Evolutionary conservation across 805 yeast genomes (phyloP).

Genomic region (Spathaspora arborariae): DNA sequence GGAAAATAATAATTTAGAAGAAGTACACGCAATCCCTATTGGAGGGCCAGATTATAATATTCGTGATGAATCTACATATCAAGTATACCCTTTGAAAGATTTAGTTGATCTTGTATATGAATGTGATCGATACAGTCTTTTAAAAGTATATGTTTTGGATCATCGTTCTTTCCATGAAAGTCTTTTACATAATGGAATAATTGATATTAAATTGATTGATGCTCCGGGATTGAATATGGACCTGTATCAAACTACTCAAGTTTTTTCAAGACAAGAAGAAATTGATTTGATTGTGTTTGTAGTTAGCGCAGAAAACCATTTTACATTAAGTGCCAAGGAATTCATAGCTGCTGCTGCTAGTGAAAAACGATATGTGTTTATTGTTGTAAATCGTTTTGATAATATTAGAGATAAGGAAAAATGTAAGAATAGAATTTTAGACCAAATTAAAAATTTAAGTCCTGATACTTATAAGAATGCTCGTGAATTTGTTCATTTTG

Average conservation of each 20-base stretch:
- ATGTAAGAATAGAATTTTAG: conserved; percentile 72
- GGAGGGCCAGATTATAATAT: conserved; percentile 39
- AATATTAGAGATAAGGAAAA: conserved; percentile 75
- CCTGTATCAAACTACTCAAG: conserved; percentile 89
- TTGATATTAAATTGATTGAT: conserved; percentile 89
- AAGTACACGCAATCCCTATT: conserved; percentile 85
- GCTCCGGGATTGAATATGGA: conserved; percentile 97
- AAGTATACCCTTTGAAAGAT: conserved; percentile 47
- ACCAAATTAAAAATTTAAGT: conserved; percentile 78
- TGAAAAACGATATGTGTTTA: conserved; percentile 87
- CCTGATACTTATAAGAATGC: conserved; percentile 91
- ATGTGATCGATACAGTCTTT: conserved; percentile 64
- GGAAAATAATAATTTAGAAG: conserved; percentile 73
- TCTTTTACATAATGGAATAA: conserved; percentile 80
- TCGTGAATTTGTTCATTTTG: conserved; percentile 89
- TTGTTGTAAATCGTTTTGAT: conserved; percentile 92
- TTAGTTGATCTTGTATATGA: conserved; percentile 70
- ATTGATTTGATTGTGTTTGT: conserved; percentile 95
- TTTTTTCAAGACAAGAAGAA: conserved; percentile 94
- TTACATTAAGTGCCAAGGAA: conserved; percentile 90
- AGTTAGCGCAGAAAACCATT: conserved; percentile 93
- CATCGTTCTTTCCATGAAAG: conserved; percentile 63
- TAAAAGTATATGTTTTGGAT: conserved; percentile 82
- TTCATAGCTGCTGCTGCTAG: conserved; percentile 86
- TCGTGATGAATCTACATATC: conserved; percentile 64